A percentile compares a stretch with the other conserved stretches of the same genome.
These are phyloP conservation scores for Polychaeton citri DNA, from an alignment of 2,329 filamentous ascomycete genomes.

Conservation along the genomic window DNA sequence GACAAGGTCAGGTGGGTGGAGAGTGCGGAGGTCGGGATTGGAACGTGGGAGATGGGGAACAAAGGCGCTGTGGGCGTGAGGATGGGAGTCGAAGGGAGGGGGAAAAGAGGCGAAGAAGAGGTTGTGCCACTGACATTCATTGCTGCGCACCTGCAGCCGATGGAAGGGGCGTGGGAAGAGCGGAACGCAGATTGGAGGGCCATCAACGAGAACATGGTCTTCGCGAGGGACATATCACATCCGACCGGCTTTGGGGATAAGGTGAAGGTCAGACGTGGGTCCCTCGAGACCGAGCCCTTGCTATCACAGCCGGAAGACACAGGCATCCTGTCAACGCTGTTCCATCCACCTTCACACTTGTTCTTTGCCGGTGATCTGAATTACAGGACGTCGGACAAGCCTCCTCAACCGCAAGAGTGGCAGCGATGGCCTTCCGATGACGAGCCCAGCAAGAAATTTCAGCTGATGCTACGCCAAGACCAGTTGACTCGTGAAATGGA, in stretches of 20 bases:
- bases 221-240: constrained; percentile 25
- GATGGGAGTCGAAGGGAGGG: constrained; percentile 43
- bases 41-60: constrained; percentile 79
- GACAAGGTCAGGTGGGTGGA: constrained; percentile 52
- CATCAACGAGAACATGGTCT: constrained; percentile 69
- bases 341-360: constrained; percentile 59
- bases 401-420: constrained; percentile 45
- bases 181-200: constrained; percentile 82
- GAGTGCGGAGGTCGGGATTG: constrained; percentile 73
- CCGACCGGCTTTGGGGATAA: constrained; percentile 1
- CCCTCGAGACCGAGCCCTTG: constrained; percentile 16
- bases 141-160: constrained; percentile 74
- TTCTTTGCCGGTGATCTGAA: constrained; percentile 90
- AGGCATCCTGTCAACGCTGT: constrained; percentile 36
- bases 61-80: constrained; percentile 82
- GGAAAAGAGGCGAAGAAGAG: constrained; percentile 24
- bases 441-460: constrained; percentile 47
- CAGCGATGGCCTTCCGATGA: constrained; percentile 45
- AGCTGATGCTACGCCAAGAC: constrained; percentile 56
- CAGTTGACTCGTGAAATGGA: constrained; percentile 63
- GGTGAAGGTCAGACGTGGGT: constrained; percentile 1
- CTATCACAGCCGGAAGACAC: constrained; percentile 22
- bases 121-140: constrained; percentile 66
- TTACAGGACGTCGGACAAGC: constrained; percentile 65
- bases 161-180: constrained; percentile 62